Percentiles rank a stretch among this genome's conserved stretches.
phyloP scores from a whole-genome alignment of 192 early-diverging fungal species.

The Coemansia pectinata region DNA sequence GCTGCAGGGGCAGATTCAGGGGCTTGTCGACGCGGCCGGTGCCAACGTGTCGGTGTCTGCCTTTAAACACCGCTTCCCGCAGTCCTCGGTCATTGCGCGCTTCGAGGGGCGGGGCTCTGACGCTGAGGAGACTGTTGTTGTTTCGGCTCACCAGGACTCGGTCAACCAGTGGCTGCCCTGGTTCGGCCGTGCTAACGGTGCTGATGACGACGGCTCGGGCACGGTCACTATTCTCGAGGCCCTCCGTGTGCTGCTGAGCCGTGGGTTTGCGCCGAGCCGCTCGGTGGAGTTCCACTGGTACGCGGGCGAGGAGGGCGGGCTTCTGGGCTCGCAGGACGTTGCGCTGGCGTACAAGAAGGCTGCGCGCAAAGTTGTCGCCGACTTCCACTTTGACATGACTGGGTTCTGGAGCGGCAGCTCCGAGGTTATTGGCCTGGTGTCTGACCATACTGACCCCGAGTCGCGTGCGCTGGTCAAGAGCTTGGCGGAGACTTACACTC shows the following conservation, averaged over 20 bases:
- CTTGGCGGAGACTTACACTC: constrained; percentile 65
- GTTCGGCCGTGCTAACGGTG: constrained; percentile 75
- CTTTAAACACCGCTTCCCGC: constrained; percentile 81
- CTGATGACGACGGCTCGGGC: constrained; percentile 91
- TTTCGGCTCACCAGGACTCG: constrained; percentile 91
- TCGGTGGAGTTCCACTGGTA: constrained; percentile 99
- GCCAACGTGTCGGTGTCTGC: constrained; percentile 67
- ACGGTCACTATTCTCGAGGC: constrained; percentile 88
- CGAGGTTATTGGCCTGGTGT: constrained; percentile 76
- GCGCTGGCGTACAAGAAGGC: constrained; percentile 65
- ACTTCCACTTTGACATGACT: constrained; percentile 95
- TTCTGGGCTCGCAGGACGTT: constrained; percentile 87
- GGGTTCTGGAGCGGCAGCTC: constrained; percentile 66
- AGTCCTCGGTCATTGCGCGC: constrained; percentile 82
- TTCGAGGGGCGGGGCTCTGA: constrained; percentile 65
- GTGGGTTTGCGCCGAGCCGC: constrained; percentile 66
- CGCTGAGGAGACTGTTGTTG: constrained; percentile 64
- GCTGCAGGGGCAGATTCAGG: constrained; percentile 63
- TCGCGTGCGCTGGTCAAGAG: constrained; percentile 57
- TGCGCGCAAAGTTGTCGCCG: constrained; percentile 66
- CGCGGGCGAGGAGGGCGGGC: constrained; percentile 85
- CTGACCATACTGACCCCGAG: constrained; percentile 76
- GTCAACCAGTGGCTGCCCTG: constrained; percentile 82
- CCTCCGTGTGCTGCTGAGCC: constrained; percentile 70
- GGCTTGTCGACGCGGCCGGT: constrained; percentile 36